Conservation (phyloP, 78 protist genomes). For the Anaeramoeba ignava region DNA sequence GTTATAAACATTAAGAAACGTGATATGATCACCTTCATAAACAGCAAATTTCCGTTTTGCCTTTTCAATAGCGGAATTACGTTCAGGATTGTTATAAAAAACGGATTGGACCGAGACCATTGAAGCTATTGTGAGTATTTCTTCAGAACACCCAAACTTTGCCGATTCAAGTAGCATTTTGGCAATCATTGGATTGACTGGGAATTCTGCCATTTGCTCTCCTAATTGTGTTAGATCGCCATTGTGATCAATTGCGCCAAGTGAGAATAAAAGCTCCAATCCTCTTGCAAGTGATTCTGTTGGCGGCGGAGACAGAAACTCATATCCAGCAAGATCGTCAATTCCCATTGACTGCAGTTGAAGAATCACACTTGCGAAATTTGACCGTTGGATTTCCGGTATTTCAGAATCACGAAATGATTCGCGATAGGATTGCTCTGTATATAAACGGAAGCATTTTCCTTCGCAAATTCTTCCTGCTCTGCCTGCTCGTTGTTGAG, state of each 20-base stretch:
- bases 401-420: neutral
- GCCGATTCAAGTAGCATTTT: neutral
- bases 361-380: neutral
- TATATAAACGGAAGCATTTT: slow-evolving; percentile 19
- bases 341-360: slow-evolving; percentile 48
- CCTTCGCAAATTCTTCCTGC: slow-evolving; percentile 34
- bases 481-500: slow-evolving; percentile 37
- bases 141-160: slow-evolving; percentile 8
- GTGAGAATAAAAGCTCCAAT: slow-evolving; percentile 40
- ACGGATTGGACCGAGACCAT: slow-evolving; percentile 31
- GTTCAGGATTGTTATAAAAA: neutral
- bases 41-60: slow-evolving; percentile 6
- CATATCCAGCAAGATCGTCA: slow-evolving; percentile 30
- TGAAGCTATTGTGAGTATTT: slow-evolving; percentile 47
- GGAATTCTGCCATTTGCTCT: slow-evolving; percentile 55
- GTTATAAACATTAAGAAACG: slow-evolving; percentile 15
- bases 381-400: neutral
- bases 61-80: neutral
- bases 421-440: neutral
- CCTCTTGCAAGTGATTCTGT: neutral
- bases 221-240: slow-evolving; percentile 47
- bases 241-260: slow-evolving; percentile 54
- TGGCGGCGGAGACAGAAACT: neutral
- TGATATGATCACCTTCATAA: slow-evolving; percentile 17
- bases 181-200: slow-evolving; percentile 39